Conservation (phyloP, 768 basidiomycete genomes). For the Termitomyces sp. region DNA sequence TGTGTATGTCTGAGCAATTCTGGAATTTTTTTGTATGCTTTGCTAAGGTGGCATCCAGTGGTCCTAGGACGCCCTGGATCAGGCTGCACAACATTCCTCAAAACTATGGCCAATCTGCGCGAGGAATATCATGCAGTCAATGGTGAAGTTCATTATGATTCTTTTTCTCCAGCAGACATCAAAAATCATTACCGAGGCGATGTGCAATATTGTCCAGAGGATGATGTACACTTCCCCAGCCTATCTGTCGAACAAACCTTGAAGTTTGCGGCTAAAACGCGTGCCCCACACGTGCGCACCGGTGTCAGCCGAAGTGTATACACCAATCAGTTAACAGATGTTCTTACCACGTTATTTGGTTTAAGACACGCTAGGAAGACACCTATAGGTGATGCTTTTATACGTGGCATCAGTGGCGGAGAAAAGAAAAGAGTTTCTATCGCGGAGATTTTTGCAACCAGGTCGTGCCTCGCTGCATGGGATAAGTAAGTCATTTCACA, state of each 20-base stretch:
- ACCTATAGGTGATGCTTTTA: constrained; percentile 56
- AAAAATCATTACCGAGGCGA: constrained; percentile 67
- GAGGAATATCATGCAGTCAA: constrained; percentile 60
- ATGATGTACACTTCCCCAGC: constrained; percentile 81
- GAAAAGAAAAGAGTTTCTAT: constrained; percentile 58
- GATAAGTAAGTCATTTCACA: constrained; percentile 13
- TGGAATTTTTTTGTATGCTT: not conserved
- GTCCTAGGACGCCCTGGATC: constrained; percentile 86
- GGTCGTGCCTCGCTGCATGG: constrained; percentile 45
- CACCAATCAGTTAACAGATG: constrained; percentile 41
- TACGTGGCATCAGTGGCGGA: constrained; percentile 52
- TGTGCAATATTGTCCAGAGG: constrained; percentile 76
- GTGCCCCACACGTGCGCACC: constrained; percentile 53
- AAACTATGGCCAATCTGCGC: constrained; percentile 71
- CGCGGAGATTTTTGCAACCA: constrained; percentile 54
- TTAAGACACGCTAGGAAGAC: constrained; percentile 65
- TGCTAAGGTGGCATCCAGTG: constrained; percentile 32
- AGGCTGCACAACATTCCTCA: constrained; percentile 82
- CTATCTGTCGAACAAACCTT: constrained; percentile 77
- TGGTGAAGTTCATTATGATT: constrained; percentile 76
- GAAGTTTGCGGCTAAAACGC: constrained; percentile 57
- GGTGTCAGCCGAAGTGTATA: constrained; percentile 36
- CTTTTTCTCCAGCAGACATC: constrained; percentile 61
- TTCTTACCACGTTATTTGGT: constrained; percentile 68
- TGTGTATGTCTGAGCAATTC: constrained; percentile 42